Conservation (phyloP, 192 early-diverging fungal genomes). For the Rhizophagus clarus region DNA sequence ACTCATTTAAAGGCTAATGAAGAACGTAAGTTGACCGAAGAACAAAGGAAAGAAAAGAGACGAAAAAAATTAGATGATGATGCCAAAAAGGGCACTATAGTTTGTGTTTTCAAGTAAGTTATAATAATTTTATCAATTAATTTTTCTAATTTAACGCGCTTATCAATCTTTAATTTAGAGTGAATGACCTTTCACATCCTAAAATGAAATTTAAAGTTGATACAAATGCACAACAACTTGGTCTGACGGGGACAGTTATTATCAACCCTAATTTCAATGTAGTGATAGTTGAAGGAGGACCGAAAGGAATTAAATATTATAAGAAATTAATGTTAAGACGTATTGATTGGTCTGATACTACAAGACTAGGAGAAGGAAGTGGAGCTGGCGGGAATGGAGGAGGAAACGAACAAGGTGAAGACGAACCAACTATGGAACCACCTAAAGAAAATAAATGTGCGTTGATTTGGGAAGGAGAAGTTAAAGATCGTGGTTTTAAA, state of each 20-base stretch:
- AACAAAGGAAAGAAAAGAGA: constrained; percentile 80
- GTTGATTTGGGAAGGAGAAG: constrained; percentile 94
- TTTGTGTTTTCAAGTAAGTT: constrained; percentile 82
- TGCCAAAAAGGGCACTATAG: constrained; percentile 66
- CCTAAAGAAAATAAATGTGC: constrained; percentile 75
- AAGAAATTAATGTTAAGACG: constrained; percentile 96
- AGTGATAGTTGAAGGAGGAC: constrained; percentile 93
- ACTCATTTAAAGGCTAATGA: constrained; percentile 85
- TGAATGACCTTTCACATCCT: constrained; percentile 77
- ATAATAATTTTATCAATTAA: background rate
- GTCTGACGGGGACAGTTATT: constrained; percentile 82
- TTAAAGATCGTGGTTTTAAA: constrained; percentile 76
- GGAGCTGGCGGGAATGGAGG: constrained; percentile 45
- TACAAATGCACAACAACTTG: constrained; percentile 82
- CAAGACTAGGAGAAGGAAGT: constrained; percentile 43
- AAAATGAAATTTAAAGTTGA: constrained; percentile 91
- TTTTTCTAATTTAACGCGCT: background rate
- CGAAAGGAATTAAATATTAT: constrained; percentile 85
- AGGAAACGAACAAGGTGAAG: constrained; percentile 43
- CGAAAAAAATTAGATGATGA: constrained; percentile 75
- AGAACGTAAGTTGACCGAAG: constrained; percentile 84
- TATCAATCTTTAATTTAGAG: constrained; percentile 42
- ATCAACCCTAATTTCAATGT: constrained; percentile 72
- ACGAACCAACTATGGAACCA: constrained; percentile 36
- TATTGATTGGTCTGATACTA: constrained; percentile 86